phyloP scores from a whole-genome alignment of 75 land plant genomes.

The Pinus tabuliformis region DNA sequence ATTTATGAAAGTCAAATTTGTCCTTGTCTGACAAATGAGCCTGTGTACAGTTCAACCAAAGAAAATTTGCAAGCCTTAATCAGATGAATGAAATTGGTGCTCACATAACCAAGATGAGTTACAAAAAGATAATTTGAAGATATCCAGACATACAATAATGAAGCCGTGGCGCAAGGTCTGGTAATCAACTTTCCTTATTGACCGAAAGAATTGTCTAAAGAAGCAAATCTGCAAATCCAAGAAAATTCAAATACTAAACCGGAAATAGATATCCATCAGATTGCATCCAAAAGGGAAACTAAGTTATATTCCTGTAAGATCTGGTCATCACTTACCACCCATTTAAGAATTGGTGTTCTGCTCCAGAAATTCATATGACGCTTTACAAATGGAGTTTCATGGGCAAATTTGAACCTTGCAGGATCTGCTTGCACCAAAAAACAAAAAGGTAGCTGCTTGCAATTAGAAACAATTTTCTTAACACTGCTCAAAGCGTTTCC shows the following conservation, averaged over 20 bases:
- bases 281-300: background rate
- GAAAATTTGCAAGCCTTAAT: background rate
- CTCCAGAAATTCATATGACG: slow-evolving; percentile 17
- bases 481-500: background rate
- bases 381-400: slow-evolving; percentile 24
- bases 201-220: slow-evolving; percentile 73
- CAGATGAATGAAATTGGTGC: background rate
- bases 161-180: slow-evolving; percentile 66
- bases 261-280: background rate
- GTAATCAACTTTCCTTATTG: slow-evolving; percentile 78
- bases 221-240: slow-evolving; percentile 52
- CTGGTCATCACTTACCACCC: slow-evolving; percentile 18
- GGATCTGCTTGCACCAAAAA: slow-evolving; percentile 11
- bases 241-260: background rate
- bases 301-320: background rate
- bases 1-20: background rate
- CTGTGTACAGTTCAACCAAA: slow-evolving; percentile 5
- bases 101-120: too few species aligned
- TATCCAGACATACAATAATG: slow-evolving; percentile 45
- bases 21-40: slow-evolving; percentile 54
- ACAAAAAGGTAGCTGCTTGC: background rate
- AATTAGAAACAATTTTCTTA: background rate
- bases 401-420: slow-evolving; percentile 17
- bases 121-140: too few species aligned
- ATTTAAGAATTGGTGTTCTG: slow-evolving; percentile 13